These are phyloP conservation scores for Lipomyces yamanashiensis DNA, from an alignment of 805 yeast genomes.

Conservation along the genomic window DNA sequence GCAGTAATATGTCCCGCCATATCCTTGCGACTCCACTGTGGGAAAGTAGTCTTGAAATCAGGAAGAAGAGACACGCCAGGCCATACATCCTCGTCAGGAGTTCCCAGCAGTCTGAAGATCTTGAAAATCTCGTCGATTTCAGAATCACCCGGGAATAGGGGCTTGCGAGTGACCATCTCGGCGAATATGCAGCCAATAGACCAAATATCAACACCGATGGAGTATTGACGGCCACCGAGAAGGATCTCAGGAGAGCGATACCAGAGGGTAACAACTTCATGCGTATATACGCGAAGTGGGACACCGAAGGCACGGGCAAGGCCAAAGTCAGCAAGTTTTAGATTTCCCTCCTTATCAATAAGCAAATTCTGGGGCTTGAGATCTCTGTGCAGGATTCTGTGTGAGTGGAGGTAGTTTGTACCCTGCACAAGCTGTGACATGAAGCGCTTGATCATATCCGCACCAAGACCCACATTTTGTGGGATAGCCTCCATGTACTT, in stretches of 20 bases:
- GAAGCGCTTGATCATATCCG: constrained; percentile 88
- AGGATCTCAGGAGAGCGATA: constrained; percentile 95
- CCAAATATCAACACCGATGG: constrained; percentile 99
- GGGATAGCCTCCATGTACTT: constrained; percentile 96
- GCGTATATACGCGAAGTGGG: constrained; percentile 94
- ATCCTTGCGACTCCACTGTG: constrained; percentile 81
- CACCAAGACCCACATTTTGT: constrained; percentile 85
- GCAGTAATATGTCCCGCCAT: constrained; percentile 73
- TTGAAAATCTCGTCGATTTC: constrained; percentile 96
- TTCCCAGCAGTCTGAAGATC: constrained; percentile 89
- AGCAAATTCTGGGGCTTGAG: constrained; percentile 94
- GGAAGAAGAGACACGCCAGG: constrained; percentile 91
- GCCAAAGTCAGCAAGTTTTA: constrained; percentile 91
- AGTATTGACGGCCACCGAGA: constrained; percentile 94
- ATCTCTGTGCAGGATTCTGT: constrained; percentile 92
- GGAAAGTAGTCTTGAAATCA: constrained; percentile 91
- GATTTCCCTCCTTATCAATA: constrained; percentile 92
- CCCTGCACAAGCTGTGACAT: constrained; percentile 92
- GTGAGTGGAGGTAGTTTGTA: constrained; percentile 90
- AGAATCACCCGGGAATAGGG: constrained; percentile 95
- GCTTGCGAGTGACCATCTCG: constrained; percentile 95
- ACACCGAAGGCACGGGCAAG: constrained; percentile 97
- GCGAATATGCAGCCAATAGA: constrained; percentile 97
- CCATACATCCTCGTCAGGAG: constrained; percentile 93
- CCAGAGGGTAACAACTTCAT: constrained; percentile 98